A percentile compares a stretch with the other conserved stretches of the same genome.
These are phyloP conservation scores for Tilletia indica DNA, from an alignment of 1,284 basidiomycete genomes.

Conservation along the genomic window DNA sequence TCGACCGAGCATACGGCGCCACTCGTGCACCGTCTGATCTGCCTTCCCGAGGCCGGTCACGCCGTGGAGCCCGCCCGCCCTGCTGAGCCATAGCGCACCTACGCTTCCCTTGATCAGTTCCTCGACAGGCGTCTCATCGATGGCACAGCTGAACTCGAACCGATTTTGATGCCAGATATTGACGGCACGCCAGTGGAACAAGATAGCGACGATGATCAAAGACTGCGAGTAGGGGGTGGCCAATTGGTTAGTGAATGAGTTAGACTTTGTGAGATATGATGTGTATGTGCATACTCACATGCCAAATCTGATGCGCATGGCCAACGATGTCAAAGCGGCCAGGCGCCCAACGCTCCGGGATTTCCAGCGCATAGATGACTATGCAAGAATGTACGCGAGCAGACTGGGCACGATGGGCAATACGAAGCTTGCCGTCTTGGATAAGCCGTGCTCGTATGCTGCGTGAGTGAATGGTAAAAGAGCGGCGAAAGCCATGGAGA, in stretches of 20 bases:
- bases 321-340: constrained; percentile 50
- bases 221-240: not conserved
- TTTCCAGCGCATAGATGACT: constrained; percentile 48
- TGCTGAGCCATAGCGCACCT: constrained; percentile 31
- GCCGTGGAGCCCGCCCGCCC: constrained; percentile 39
- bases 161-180: constrained; percentile 47
- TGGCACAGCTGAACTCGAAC: constrained; percentile 46
- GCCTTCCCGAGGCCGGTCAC: constrained; percentile 37
- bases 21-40: constrained; percentile 41
- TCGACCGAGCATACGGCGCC: constrained; percentile 37
- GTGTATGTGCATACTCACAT: constrained; percentile 38
- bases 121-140: not conserved
- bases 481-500: constrained; percentile 50
- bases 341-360: constrained; percentile 49
- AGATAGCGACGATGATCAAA: constrained; percentile 37
- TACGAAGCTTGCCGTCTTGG: constrained; percentile 44
- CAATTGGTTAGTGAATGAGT: not conserved
- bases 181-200: constrained; percentile 49
- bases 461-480: constrained; percentile 51
- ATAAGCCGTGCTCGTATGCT: constrained; percentile 45
- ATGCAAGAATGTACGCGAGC: constrained; percentile 45
- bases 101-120: not conserved
- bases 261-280: not conserved
- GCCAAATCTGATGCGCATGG: constrained; percentile 55
- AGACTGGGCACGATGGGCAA: constrained; percentile 49